These are phyloP conservation scores for Stevia rebaudiana DNA, from an alignment of 140 eudicot genomes.

Conservation along the genomic window DNA sequence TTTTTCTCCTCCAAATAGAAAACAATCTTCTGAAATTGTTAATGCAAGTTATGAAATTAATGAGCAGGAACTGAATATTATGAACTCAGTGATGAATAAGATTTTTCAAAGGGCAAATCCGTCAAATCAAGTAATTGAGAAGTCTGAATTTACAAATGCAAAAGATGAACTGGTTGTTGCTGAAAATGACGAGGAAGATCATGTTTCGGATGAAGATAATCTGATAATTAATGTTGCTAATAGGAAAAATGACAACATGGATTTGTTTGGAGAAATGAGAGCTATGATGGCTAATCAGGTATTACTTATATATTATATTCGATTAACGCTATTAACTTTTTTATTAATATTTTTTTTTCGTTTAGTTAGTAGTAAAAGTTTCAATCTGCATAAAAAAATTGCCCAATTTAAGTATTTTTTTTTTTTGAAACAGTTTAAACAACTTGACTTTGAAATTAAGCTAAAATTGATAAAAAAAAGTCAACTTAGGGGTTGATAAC, in stretches of 20 bases:
- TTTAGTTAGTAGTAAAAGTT: not conserved
- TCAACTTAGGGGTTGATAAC: too few relatives aligned
- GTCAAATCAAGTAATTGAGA: conserved; percentile 16
- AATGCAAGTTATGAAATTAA: conserved; percentile 40
- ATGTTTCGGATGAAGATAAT: conserved; percentile 60
- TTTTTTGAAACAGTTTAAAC: not conserved
- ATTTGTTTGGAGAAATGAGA: conserved; percentile 26
- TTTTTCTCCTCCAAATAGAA: conserved; percentile 25
- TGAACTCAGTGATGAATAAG: conserved; percentile 71
- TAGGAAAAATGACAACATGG: conserved; percentile 28
- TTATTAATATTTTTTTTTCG: not conserved
- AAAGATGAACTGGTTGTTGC: conserved; percentile 23
- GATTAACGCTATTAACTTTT: not conserved
- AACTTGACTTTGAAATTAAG: not conserved
- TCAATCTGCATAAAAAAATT: not conserved
- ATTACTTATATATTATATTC: not conserved
- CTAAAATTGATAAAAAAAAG: not conserved
- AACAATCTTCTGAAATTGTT: conserved; percentile 25
- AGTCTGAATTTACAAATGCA: conserved; percentile 12
- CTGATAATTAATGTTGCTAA: conserved; percentile 57
- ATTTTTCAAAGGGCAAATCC: conserved; percentile 43
- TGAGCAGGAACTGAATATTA: conserved; percentile 56
- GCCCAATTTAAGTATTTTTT: not conserved
- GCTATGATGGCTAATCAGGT: conserved; percentile 39
- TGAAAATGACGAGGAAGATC: conserved; percentile 35